Percentiles rank a stretch among this genome's conserved stretches.
phyloP scores from a whole-genome alignment of 2,329 filamentous ascomycete genomes.

The Neodidymelliopsis sp. region DNA sequence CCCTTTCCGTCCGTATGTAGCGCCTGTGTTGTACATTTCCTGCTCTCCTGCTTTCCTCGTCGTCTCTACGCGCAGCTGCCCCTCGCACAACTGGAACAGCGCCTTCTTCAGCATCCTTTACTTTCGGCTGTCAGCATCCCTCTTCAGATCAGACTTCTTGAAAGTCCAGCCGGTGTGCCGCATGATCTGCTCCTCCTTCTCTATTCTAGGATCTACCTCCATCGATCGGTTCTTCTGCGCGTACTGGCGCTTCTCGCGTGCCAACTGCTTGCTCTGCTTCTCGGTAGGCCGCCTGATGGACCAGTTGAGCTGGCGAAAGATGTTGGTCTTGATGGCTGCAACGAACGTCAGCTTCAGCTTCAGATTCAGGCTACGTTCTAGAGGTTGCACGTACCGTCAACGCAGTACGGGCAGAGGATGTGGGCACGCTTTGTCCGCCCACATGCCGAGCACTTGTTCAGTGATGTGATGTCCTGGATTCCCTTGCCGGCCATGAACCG shows the following conservation, averaged over 20 bases:
- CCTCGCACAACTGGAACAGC: too few relatives aligned
- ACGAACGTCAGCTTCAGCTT: not conserved
- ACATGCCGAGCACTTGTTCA: constrained; percentile 90
- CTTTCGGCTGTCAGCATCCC: too few relatives aligned
- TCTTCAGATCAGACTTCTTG: constrained; percentile 17
- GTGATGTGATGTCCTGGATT: constrained; percentile 83
- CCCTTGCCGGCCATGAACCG: constrained; percentile 96
- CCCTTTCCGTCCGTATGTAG: not conserved
- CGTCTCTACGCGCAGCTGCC: not conserved
- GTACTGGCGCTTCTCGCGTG: constrained; percentile 30
- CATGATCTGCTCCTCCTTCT: constrained; percentile 36
- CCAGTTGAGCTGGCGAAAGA: constrained; percentile 42
- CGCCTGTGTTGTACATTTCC: constrained; percentile 13
- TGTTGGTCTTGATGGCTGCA: constrained; percentile 45
- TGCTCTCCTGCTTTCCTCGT: not conserved
- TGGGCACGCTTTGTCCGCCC: constrained; percentile 89
- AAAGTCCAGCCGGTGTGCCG: constrained; percentile 38
- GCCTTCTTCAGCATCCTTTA: too few relatives aligned
- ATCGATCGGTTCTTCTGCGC: constrained; percentile 22
- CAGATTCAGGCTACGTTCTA: not conserved
- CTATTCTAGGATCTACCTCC: constrained; percentile 33
- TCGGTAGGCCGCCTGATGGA: constrained; percentile 34
- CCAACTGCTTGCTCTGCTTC: constrained; percentile 41
- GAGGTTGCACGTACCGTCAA: constrained; percentile 69
- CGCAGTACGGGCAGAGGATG: constrained; percentile 85